Percentiles rank a stretch among this genome's conserved stretches.
Evolutionary conservation across 768 basidiomycete species (phyloP).

Genomic region (Dioszegia aurantiaca): DNA sequence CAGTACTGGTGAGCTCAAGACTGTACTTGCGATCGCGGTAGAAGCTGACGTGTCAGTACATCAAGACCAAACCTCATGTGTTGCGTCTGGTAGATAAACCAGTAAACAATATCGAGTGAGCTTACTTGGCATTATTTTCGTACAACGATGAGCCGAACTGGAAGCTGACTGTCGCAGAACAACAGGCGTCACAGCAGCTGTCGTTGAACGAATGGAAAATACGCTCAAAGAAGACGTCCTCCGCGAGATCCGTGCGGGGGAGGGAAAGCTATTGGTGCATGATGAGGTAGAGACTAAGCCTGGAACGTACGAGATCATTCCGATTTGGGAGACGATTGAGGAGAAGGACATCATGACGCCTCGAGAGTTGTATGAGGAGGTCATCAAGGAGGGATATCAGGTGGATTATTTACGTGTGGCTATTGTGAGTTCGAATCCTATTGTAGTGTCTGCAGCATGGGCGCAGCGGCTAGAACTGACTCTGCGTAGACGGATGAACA

Average conservation of each 20-base stretch:
- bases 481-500: constrained; percentile 90
- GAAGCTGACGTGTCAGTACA: constrained; percentile 30
- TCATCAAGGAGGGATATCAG: constrained; percentile 54
- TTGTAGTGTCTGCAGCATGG: too few species aligned
- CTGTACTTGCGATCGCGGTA: too few species aligned
- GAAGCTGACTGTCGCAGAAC: constrained; percentile 59
- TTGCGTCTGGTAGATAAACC: constrained; percentile 82
- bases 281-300: constrained; percentile 94
- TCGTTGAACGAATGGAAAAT: constrained; percentile 88
- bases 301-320: constrained; percentile 83
- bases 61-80: constrained; percentile 69
- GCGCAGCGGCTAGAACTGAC: too few species aligned
- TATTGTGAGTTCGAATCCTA: constrained; percentile 76
- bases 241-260: constrained; percentile 65
- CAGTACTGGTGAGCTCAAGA: constrained; percentile 66
- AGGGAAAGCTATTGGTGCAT: constrained; percentile 82
- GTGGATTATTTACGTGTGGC: constrained; percentile 86
- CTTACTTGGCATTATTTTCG: background rate
- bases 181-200: constrained; percentile 83
- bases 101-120: constrained; percentile 90
- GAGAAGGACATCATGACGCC: constrained; percentile 52
- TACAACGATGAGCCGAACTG: too few species aligned
- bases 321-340: constrained; percentile 85
- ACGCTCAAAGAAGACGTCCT: constrained; percentile 84
- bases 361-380: constrained; percentile 49